Evolutionary conservation across 257 asterid genomes (phyloP), one percentile per base, ranked within the genome.

Genomic region (Paraleonurus japonicus): DNA sequence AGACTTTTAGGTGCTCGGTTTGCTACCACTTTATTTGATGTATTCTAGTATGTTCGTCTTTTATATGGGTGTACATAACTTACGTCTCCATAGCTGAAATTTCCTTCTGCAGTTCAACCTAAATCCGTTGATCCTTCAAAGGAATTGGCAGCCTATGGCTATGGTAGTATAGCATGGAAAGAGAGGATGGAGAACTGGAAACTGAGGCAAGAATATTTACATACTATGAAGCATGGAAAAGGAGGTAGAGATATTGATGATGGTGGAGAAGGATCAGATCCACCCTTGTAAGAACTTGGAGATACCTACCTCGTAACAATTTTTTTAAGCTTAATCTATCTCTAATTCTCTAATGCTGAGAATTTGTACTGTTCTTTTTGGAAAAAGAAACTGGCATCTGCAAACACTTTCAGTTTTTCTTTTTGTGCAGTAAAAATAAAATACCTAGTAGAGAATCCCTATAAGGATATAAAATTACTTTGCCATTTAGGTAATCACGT

Each of bases 121-220:
- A 48, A 67, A 48, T 10, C 32, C 61, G 12, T 48, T 67, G 72
- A 48, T 27, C 41, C 43, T 45, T 65, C 71, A 65, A 53, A 33
- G 72, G 61, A 67, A 27, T 16, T 30, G 60, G 30, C 28, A 48
- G 48, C 26, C 26, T 10, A 47, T 67, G 61, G 20, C 41, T 26
- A 67, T 48, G 72, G 61, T 28, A 67, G 72, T 16, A 28, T 17
- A 48, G 61, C 27, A 6, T 66, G 71, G 71, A 66, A 66, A 28
- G 41, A 66, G 71, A 19, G 28, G 61, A 27, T 67, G 72, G 72
- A 67, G 61, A 67, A 20, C 19, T 67, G 72, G 72, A 67, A 67
- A 28, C 43, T n/a, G 32, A 67, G 72, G 48, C 72, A 67, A 48
- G 28, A 27, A 1, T 28, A 48, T 47, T 8, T 48, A 27, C 61